Conservation (phyloP, 1,139 yeast species). For the Taphrina betulina region DNA sequence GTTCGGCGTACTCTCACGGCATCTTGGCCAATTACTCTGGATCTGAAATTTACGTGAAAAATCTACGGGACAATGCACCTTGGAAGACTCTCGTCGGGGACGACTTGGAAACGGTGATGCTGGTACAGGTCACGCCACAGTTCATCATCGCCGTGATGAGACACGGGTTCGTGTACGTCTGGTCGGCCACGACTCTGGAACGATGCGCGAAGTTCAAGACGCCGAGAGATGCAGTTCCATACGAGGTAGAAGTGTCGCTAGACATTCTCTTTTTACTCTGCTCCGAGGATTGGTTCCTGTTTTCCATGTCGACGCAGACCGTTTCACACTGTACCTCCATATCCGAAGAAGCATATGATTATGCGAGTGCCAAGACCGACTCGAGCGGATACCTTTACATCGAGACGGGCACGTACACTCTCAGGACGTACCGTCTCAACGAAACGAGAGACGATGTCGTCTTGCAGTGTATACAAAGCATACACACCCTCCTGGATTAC, state of each 20-base stretch:
- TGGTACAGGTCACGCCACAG: slow-evolving; percentile 2
- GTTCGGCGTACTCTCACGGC: slow-evolving; percentile 6
- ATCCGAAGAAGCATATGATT: background rate
- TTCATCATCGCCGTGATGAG: background rate
- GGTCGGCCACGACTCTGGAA: background rate
- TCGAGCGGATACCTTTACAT: too few relatives aligned
- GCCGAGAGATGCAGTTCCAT: background rate
- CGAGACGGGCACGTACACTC: too few relatives aligned
- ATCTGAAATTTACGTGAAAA: background rate
- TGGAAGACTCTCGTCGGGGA: slow-evolving; percentile 3
- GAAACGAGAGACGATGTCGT: too few relatives aligned
- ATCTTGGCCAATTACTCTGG: background rate
- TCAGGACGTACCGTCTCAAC: too few relatives aligned
- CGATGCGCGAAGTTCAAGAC: background rate
- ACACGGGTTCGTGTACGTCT: background rate
- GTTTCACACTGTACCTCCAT: slow-evolving; percentile 2
- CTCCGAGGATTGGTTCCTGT: background rate
- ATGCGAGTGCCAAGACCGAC: background rate
- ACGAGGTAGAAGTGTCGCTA: background rate
- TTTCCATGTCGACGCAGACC: slow-evolving; percentile 3
- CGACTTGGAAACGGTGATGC: background rate
- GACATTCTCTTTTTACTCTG: background rate
- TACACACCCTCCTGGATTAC: background rate
- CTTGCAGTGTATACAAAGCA: too few relatives aligned
- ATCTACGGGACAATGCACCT: background rate